Base-by-base conservation (phyloP, 192 early-diverging fungal species). In the Gryganskiella cystojenkinii region DNA sequence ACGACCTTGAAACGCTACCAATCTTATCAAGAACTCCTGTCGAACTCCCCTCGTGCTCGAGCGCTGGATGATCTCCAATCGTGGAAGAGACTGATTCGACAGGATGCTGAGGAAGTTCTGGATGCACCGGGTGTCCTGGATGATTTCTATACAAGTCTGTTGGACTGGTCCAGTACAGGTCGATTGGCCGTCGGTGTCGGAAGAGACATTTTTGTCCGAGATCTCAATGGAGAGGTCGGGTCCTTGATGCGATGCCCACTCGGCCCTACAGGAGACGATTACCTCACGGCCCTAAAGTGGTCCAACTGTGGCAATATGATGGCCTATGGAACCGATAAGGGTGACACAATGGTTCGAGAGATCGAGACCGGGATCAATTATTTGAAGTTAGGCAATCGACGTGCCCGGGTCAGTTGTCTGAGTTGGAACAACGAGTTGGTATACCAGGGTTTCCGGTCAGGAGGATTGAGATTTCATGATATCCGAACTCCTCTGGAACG, bases 101-200 rank as follows among this genome's bases (percentile, higher is more conserved):
- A 5, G 5, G 37, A 40, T 9, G 37, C 97, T 0, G 93, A 94
- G 64, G 89, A 88, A 37, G 83, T 97, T 3, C 83, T 99, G 31
- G 97, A 99, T 83, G 95, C 96, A 2, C 95, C 95, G 3, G 90
- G 90, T 0, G 69, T 99, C 59, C 66, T 85, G 22, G 97, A 99
- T 63, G 97, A 99, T 79, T 99, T 94, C 74, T 99, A 99, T 78
- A 82, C 98, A 22, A 99, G 98, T 59, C 61, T 98, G 28, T 82
- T 99, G 13, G 97, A 98, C 80, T 99, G 98, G 98, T 94, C 90
- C 10, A 55, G 74, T 15, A 80, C 78, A 19, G 97, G 98, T 64
- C 80, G 90, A 15, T 83, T 99, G 14, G 95, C 92, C 17, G 92
- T 99, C 62, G 98, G 91, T 0, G 82, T 99, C 3, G 93, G 92